Evolutionary conservation across 164 flowering plant genomes (phyloP).

Genomic region (Kingdonia uniflora): DNA sequence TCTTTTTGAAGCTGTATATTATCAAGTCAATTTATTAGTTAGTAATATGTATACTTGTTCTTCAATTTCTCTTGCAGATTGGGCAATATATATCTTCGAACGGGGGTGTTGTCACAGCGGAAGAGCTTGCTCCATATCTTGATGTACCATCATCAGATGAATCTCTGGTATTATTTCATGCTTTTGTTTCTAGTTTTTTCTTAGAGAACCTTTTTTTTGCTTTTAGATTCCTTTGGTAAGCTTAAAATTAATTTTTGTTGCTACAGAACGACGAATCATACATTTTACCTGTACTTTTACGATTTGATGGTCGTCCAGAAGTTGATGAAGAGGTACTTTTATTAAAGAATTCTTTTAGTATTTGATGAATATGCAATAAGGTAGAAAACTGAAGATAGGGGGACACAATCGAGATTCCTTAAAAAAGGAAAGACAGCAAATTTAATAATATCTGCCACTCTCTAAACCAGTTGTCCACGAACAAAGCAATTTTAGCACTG

Average conservation of each 20-base stretch:
- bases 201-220: not conserved
- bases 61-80: conserved; percentile 40
- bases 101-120: conserved; percentile 92
- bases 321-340: conserved; percentile 81
- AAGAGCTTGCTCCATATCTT: conserved; percentile 98
- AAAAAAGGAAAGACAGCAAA: too few relatives aligned
- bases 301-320: conserved; percentile 93
- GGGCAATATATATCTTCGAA: conserved; percentile 80
- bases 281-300: conserved; percentile 79
- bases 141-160: conserved; percentile 43
- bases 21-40: too few relatives aligned
- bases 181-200: not conserved
- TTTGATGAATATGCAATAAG: not conserved
- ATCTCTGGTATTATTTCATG: conserved; percentile 25
- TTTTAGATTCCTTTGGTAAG: not conserved
- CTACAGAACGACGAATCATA: conserved; percentile 82
- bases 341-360: not conserved
- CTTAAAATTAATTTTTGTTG: conserved; percentile 2
- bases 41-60: too few relatives aligned
- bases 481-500: too few relatives aligned
- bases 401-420: too few relatives aligned
- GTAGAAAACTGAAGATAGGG: too few relatives aligned
- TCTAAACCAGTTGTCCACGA: too few relatives aligned
- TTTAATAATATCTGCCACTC: too few relatives aligned
- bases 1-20: too few relatives aligned